Conservation (phyloP, 176 grass and related monocot species). For the Carex parvula region DNA sequence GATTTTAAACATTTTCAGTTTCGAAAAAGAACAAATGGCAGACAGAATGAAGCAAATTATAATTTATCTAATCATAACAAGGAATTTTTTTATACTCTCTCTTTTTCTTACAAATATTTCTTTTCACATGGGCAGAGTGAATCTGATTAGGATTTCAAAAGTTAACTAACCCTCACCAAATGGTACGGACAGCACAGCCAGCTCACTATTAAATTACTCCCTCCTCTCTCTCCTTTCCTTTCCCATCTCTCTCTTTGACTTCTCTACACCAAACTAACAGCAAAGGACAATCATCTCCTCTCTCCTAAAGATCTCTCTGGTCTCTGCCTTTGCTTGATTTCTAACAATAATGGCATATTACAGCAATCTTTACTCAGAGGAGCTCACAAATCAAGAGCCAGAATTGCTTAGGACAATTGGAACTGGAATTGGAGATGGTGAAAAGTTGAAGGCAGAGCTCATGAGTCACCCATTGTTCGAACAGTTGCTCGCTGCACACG, state of each 20-base stretch:
- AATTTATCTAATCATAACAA: background rate
- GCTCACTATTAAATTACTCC: constrained; percentile 4
- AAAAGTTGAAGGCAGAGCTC: constrained; percentile 73
- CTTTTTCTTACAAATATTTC: background rate
- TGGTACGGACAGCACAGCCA: background rate
- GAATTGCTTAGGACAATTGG: constrained; percentile 14
- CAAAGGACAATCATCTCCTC: background rate
- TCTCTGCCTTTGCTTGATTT: constrained; percentile 2
- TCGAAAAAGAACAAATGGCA: background rate
- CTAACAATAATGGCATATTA: constrained; percentile 38
- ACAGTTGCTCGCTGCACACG: constrained; percentile 84
- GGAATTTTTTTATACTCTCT: background rate
- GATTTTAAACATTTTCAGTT: background rate
- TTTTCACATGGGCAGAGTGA: background rate
- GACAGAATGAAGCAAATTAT: background rate
- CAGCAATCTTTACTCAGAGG: constrained; percentile 36
- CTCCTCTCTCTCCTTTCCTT: constrained; percentile 8
- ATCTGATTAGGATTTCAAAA: constrained; percentile 19
- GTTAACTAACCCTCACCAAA: constrained; percentile 28
- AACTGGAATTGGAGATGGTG: constrained; percentile 40
- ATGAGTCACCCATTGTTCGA: constrained; percentile 89
- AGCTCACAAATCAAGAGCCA: constrained; percentile 22
- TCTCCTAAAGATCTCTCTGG: constrained; percentile 4
- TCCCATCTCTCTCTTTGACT: constrained; percentile 15
- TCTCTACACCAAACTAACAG: constrained; percentile 6